Base-by-base conservation (phyloP, 2,329 filamentous ascomycete genomes). In the Zymoseptoria crescenta region DNA sequence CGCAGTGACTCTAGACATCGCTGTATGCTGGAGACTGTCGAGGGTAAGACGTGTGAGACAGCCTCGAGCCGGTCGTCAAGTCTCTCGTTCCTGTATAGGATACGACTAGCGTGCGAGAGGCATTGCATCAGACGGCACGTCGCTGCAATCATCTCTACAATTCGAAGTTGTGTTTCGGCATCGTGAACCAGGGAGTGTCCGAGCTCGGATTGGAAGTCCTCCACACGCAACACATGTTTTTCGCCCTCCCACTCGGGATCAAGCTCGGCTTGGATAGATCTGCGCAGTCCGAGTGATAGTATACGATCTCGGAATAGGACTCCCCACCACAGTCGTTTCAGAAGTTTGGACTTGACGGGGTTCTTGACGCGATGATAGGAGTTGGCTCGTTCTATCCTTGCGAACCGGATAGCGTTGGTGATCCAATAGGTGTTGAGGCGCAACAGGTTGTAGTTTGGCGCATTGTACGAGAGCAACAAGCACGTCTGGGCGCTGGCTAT, bases 301-400 rank as follows among this genome's bases (percentile, higher is more conserved):
- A 57, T 58, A 19, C 49, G 56, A 41, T 61, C 59, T 21, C 59
- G 59, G 19, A 61, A 61, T n/a, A 61, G 24, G 5, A 61, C 56
- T 9, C 52, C 48, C 59, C 56, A 61, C 59, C 59, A 61, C 3
- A 61, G 20, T 8, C 59, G 59, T 29, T 61, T 58, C 52, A 61
- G 27, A 3, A 61, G n/a, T 8, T 9, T 50, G 10, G 52, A 45
- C 19, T 27, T 51, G 3, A 48, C 41, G 6, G 35, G 56, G 8
- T 58, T 52, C 13, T 54, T 24, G 20, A 59, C 52, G 16, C 49
- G 52, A 8, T 50, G 49, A 21, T 55, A 58, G 10, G 56, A 49
- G 21, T 61, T 28, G 4, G 59, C 59, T 30, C 59, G 19, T 8
- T 49, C 59, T 49, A 61, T 58, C 27, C 41, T 57, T 9, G 56